Evolutionary conservation across 371 early-diverging fungal genomes (phyloP).

Genomic region (Actinomortierella ambigua): DNA sequence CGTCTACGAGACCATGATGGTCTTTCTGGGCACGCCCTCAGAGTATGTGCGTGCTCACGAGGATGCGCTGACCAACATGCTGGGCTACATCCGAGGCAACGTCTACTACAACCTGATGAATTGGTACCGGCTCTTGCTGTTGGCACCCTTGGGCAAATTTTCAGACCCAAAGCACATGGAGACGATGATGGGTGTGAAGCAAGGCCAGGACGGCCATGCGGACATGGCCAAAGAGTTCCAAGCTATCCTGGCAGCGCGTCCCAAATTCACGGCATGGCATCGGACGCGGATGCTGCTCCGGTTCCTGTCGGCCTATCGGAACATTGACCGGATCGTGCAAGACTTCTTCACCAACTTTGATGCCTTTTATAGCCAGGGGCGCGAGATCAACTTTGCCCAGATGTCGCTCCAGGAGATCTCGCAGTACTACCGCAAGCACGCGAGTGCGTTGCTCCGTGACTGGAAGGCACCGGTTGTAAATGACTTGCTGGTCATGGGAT

Average conservation of each 20-base stretch:
- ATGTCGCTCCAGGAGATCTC: conserved; percentile 45
- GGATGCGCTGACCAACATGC: conserved; percentile 36
- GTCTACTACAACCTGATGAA: conserved; percentile 48
- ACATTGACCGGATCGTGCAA: conserved; percentile 42
- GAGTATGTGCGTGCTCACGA: conserved; percentile 33
- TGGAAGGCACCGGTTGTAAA: conserved; percentile 47
- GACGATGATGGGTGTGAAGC: conserved; percentile 48
- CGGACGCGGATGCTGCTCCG: conserved; percentile 33
- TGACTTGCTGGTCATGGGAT: conserved; percentile 44
- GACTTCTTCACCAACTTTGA: conserved; percentile 41
- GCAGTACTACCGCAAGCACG: conserved; percentile 32
- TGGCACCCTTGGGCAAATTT: conserved; percentile 44
- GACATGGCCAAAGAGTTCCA: conserved; percentile 45
- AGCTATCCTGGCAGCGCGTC: conserved; percentile 30
- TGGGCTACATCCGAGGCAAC: conserved; percentile 42
- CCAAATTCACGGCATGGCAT: conserved; percentile 42
- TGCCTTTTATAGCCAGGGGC: conserved; percentile 35
- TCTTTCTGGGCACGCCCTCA: conserved; percentile 37
- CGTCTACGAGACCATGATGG: conserved; percentile 44
- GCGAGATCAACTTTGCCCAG: conserved; percentile 34
- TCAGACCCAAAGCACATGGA: conserved; percentile 49
- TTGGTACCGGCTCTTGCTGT: conserved; percentile 42
- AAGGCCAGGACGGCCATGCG: conserved; percentile 36
- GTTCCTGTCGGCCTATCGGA: conserved; percentile 42
- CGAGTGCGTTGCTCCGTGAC: conserved; percentile 28